These are phyloP conservation scores for Graphilbum sp. DNA, from an alignment of 2,329 filamentous ascomycete genomes.

Conservation along the genomic window DNA sequence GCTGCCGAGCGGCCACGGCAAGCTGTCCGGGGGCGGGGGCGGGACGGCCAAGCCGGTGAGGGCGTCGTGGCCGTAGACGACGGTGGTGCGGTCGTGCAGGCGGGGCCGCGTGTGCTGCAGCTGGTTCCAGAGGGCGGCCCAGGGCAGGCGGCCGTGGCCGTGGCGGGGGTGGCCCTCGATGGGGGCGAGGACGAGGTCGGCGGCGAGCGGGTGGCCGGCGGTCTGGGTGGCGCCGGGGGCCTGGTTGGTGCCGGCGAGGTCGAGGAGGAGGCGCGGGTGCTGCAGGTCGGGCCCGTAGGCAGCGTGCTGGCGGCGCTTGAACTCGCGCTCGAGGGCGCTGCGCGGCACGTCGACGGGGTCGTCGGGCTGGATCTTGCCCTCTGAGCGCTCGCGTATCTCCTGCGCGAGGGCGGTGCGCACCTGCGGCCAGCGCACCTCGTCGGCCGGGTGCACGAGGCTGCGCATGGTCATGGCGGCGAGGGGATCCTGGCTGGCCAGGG, in stretches of 20 bases:
- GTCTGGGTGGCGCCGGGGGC: neutral
- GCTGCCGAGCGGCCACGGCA: neutral
- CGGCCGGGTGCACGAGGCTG: conserved; percentile 46
- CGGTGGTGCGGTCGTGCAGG: conserved; percentile 34
- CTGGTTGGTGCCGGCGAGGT: neutral
- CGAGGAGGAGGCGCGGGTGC: conserved; percentile 4
- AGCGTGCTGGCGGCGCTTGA: conserved; percentile 5
- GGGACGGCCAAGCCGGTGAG: conserved; percentile 44
- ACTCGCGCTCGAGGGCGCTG: conserved; percentile 9
- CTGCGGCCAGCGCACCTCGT: conserved; percentile 27
- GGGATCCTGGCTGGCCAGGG: conserved; percentile 55
- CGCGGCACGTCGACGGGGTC: conserved; percentile 7
- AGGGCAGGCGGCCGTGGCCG: conserved; percentile 34
- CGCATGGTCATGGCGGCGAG: conserved; percentile 87
- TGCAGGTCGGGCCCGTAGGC: conserved; percentile 6
- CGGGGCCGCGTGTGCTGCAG: conserved; percentile 21
- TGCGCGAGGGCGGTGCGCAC: conserved; percentile 20
- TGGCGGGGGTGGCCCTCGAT: conserved; percentile 21
- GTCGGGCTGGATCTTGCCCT: conserved; percentile 6
- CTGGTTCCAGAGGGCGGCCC: conserved; percentile 48
- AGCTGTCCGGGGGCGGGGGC: neutral
- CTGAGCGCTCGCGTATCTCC: conserved; percentile 12
- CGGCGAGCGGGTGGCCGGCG: neutral
- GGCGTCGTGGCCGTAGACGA: conserved; percentile 81
- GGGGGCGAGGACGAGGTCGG: conserved; percentile 14